These are phyloP conservation scores for Alternaria alternata DNA, from an alignment of 2,329 filamentous ascomycete genomes.

Conservation along the genomic window DNA sequence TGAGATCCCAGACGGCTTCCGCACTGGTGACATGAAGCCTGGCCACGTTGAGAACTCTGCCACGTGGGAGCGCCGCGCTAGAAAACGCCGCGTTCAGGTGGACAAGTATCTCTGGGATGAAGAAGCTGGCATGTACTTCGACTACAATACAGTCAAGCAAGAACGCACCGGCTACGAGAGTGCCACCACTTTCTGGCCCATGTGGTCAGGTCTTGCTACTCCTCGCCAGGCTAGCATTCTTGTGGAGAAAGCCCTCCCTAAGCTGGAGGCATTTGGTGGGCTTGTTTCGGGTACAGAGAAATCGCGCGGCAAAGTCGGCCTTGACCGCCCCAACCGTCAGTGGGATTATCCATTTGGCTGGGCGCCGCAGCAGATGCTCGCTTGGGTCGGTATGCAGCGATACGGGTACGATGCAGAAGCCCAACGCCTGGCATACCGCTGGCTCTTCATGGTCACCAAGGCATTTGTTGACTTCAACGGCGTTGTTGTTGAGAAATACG, in stretches of 20 bases:
- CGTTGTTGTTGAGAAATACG: conserved; percentile 98
- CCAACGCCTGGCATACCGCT: conserved; percentile 90
- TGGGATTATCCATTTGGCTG: conserved; percentile 99
- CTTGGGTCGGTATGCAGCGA: conserved; percentile 89
- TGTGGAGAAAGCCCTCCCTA: conserved; percentile 81
- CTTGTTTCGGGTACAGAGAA: conserved; percentile 88
- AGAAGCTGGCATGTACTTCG: conserved; percentile 93
- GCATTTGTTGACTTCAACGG: conserved; percentile 99
- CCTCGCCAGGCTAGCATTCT: conserved; percentile 86
- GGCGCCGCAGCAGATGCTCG: conserved; percentile 98
- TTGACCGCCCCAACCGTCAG: conserved; percentile 90
- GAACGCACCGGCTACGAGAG: conserved; percentile 85
- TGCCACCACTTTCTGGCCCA: conserved; percentile 94
- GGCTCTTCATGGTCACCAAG: conserved; percentile 98
- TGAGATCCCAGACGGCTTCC: conserved; percentile 83
- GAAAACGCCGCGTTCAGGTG: conserved; percentile 82
- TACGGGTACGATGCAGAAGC: conserved; percentile 94
- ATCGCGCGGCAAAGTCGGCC: conserved; percentile 79
- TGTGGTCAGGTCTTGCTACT: conserved; percentile 91
- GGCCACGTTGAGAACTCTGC: conserved; percentile 82
- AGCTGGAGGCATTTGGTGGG: conserved; percentile 87
- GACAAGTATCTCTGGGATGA: conserved; percentile 96
- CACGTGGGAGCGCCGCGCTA: conserved; percentile 88
- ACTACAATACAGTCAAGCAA: conserved; percentile 88
- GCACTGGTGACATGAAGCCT: conserved; percentile 68